Percentiles rank a stretch among this genome's conserved stretches.
phyloP scores from a whole-genome alignment of 257 asterid genomes.

The Salvia rosmarinus region DNA sequence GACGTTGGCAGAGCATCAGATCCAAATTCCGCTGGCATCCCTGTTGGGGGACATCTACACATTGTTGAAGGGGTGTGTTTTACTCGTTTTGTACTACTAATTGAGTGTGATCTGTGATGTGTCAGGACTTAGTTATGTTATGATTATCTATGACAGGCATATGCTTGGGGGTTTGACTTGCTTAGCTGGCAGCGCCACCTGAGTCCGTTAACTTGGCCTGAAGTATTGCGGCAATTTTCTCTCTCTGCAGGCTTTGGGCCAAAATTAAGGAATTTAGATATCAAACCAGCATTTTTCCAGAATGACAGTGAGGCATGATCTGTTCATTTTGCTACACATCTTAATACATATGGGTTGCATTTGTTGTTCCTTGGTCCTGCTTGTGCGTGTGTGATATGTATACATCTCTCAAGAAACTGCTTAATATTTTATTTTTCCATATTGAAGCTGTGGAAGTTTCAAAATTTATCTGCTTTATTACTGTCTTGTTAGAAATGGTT shows the following conservation, averaged over 20 bases:
- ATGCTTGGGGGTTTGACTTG: slow-evolving; percentile 91
- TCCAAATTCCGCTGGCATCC: slow-evolving; percentile 55
- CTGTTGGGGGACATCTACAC: slow-evolving; percentile 81
- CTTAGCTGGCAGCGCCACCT: slow-evolving; percentile 77
- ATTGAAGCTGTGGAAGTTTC: slow-evolving; percentile 3
- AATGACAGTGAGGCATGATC: slow-evolving; percentile 71
- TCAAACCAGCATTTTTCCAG: slow-evolving; percentile 40
- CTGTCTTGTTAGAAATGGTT: not conserved
- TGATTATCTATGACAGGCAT: slow-evolving; percentile 62
- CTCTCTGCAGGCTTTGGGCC: slow-evolving; percentile 95
- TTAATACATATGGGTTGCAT: slow-evolving; percentile 10
- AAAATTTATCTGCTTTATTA: not conserved
- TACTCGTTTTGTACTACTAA: slow-evolving; percentile 5
- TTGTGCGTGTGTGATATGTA: not conserved
- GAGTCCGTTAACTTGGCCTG: slow-evolving; percentile 92
- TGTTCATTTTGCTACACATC: slow-evolving; percentile 29
- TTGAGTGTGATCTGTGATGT: slow-evolving; percentile 30
- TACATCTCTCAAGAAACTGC: not conserved
- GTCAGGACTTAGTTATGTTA: slow-evolving; percentile 27
- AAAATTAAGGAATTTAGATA: slow-evolving; percentile 56
- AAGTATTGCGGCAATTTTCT: slow-evolving; percentile 85
- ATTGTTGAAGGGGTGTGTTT: slow-evolving; percentile 83
- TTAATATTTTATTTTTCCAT: not conserved
- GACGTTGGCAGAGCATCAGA: slow-evolving; percentile 74
- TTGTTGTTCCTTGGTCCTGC: slow-evolving; percentile 8